phyloP scores from a whole-genome alignment of 1,284 basidiomycete species.

The Grifola frondosa region DNA sequence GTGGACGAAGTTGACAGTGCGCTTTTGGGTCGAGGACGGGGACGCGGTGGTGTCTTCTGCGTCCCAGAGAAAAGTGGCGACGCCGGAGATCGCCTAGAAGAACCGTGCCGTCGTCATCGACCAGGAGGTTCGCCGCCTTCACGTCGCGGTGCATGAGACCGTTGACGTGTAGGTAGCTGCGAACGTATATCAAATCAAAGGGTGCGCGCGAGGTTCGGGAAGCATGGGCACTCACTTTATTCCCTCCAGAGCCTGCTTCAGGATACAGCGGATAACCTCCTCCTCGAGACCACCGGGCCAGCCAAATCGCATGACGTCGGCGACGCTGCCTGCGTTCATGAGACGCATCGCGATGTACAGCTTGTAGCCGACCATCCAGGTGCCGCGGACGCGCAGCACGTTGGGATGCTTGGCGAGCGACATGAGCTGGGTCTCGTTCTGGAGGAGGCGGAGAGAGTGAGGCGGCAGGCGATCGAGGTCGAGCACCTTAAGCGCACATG shows the following conservation, averaged over 20 bases:
- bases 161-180: constrained; percentile 82
- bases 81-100: constrained; percentile 86
- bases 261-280: constrained; percentile 78
- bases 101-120: constrained; percentile 88
- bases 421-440: constrained; percentile 89
- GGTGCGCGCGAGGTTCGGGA: neutral
- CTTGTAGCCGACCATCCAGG: constrained; percentile 83
- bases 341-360: constrained; percentile 85
- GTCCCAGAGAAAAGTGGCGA: constrained; percentile 77
- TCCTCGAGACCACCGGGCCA: constrained; percentile 88
- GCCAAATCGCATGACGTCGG: constrained; percentile 82
- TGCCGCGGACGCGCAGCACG: constrained; percentile 85
- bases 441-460: constrained; percentile 65
- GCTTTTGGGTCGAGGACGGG: constrained; percentile 20
- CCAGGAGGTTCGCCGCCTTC: constrained; percentile 87
- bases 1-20: constrained; percentile 18
- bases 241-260: constrained; percentile 81
- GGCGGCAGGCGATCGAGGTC: constrained; percentile 79
- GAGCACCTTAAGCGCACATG: constrained; percentile 85
- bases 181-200: neutral
- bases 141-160: constrained; percentile 89
- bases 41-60: constrained; percentile 42
- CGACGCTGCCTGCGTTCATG: constrained; percentile 86
- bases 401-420: constrained; percentile 92
- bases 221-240: constrained; percentile 58